These are phyloP conservation scores for Leccinum imitatum DNA, from an alignment of 768 basidiomycete species.

Conservation along the genomic window DNA sequence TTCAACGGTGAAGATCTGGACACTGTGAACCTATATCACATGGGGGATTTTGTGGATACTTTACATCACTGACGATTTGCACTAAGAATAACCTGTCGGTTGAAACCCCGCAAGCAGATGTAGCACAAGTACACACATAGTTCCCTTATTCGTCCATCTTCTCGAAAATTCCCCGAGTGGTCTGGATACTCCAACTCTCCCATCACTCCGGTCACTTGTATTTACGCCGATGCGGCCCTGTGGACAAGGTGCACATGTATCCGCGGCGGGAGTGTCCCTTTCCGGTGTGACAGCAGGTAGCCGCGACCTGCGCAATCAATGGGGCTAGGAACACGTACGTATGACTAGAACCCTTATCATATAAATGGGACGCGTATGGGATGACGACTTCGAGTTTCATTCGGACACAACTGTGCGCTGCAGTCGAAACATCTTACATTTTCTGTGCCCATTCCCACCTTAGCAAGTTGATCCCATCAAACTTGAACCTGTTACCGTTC, in stretches of 20 bases:
- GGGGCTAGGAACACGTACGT: not conserved
- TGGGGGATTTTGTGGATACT: constrained; percentile 14
- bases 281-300: not conserved
- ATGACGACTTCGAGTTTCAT: not conserved
- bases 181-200: not conserved
- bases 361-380: not conserved
- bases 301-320: not conserved
- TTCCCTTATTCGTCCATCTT: no score
- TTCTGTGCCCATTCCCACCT: no score
- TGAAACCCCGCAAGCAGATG: constrained; percentile 5
- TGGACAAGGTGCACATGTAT: no score
- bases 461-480: not conserved
- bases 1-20: constrained; percentile 88
- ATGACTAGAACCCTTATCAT: not conserved
- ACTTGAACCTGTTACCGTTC: not conserved
- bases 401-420: not conserved
- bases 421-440: not conserved
- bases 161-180: not conserved
- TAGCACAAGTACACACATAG: no score
- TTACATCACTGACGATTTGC: constrained; percentile 12
- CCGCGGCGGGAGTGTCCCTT: not conserved
- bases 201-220: not conserved
- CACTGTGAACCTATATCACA: constrained; percentile 51
- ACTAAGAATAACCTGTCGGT: constrained; percentile 20
- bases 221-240: not conserved